These are phyloP conservation scores for Pneumocystis wakefieldiae DNA, from an alignment of 1,139 yeast genomes.

Conservation along the genomic window DNA sequence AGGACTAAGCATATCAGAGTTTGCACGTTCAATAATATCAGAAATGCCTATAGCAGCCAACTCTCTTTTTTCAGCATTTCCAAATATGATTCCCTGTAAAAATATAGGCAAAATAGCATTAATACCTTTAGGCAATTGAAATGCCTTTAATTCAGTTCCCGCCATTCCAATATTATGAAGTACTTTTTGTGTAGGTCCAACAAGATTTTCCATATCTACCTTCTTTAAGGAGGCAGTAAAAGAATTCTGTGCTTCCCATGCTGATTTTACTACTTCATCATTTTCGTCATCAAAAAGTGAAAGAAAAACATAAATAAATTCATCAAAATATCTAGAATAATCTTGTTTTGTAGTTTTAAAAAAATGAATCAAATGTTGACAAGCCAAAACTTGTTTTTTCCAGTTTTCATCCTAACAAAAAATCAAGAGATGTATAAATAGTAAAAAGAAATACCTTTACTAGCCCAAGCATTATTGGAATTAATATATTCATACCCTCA, in stretches of 20 bases:
- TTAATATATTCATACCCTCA: slow-evolving; percentile 70
- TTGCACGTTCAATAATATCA: slow-evolving; percentile 72
- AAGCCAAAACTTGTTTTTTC: slow-evolving; percentile 49
- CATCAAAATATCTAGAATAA: slow-evolving; percentile 58
- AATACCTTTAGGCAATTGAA: slow-evolving; percentile 68
- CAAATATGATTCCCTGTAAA: slow-evolving; percentile 91
- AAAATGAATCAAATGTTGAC: slow-evolving; percentile 55
- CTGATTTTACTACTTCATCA: slow-evolving; percentile 45
- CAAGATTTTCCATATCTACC: slow-evolving; percentile 59
- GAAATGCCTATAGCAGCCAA: slow-evolving; percentile 80
- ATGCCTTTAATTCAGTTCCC: slow-evolving; percentile 60
- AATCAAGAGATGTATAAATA: background rate
- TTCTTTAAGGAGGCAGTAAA: slow-evolving; percentile 51
- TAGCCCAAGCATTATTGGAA: slow-evolving; percentile 64
- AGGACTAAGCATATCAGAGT: slow-evolving; percentile 64
- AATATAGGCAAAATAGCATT: slow-evolving; percentile 78
- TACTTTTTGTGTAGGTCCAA: slow-evolving; percentile 64
- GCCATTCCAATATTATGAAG: slow-evolving; percentile 49
- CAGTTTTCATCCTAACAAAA: slow-evolving; percentile 42
- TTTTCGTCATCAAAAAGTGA: slow-evolving; percentile 60
- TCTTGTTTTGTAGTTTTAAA: slow-evolving; percentile 53
- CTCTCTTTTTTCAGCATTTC: slow-evolving; percentile 71
- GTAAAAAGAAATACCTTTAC: slow-evolving; percentile 30
- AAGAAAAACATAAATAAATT: slow-evolving; percentile 59
- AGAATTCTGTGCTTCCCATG: slow-evolving; percentile 53